Evolutionary conservation across 352 stramenopile genomes (phyloP).

Genomic region (Globisporangium okanoganense): DNA sequence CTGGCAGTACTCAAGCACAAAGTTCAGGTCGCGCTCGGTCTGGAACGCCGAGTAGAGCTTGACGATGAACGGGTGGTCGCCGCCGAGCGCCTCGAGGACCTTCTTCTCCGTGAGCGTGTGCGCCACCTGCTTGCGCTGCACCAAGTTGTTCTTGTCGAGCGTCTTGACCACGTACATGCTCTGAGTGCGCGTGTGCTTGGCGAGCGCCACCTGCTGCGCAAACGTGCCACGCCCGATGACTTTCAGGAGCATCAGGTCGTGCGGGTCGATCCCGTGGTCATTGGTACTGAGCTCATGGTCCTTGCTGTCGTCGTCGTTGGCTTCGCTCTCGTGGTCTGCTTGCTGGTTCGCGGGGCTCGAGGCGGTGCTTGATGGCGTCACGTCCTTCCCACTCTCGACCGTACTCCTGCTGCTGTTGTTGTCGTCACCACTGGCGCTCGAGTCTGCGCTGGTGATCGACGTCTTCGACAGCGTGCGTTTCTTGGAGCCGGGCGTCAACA

Average conservation of each 20-base stretch:
- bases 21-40: conserved; percentile 73
- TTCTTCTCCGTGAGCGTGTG: conserved; percentile 82
- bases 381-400: background rate
- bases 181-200: conserved; percentile 45
- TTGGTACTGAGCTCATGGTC: background rate
- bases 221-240: conserved; percentile 86
- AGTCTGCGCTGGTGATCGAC: background rate
- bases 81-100: conserved; percentile 56
- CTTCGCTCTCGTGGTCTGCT: background rate
- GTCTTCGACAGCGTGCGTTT: conserved; percentile 3
- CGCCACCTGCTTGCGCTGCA: conserved; percentile 71
- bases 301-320: background rate
- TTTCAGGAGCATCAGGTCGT: conserved; percentile 75
- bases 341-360: background rate
- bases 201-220: conserved; percentile 76
- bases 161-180: conserved; percentile 79
- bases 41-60: conserved; percentile 70
- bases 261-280: conserved; percentile 36
- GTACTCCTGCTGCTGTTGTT: background rate
- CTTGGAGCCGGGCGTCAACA: background rate
- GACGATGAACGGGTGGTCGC: conserved; percentile 73
- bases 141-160: conserved; percentile 69
- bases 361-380: background rate
- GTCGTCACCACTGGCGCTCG: background rate
- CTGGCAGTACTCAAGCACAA: conserved; percentile 84